Conservation (phyloP, 495 filamentous ascomycete species). For the Xylaria nigripes region DNA sequence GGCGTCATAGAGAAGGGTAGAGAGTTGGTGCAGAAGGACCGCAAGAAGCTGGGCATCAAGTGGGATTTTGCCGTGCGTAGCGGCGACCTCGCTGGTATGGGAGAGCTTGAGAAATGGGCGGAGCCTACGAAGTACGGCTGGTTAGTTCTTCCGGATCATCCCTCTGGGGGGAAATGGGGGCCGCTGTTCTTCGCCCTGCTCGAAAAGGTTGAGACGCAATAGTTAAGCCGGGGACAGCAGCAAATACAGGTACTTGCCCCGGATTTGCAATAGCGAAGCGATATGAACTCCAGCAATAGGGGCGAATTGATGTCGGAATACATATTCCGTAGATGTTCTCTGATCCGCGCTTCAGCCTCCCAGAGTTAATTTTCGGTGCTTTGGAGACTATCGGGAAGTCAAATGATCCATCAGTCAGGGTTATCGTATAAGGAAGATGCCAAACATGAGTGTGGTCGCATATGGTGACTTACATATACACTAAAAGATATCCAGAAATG, state of each 20-base stretch:
- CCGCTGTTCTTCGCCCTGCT: conserved; percentile 11
- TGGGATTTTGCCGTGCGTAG: conserved; percentile 9
- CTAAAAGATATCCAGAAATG: too few relatives aligned
- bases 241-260: background rate
- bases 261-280: too few relatives aligned
- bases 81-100: background rate
- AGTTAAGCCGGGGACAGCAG: background rate
- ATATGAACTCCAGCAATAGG: too few relatives aligned
- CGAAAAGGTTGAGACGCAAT: conserved; percentile 6
- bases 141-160: conserved; percentile 9
- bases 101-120: conserved; percentile 5
- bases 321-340: too few relatives aligned
- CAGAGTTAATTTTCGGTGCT: too few relatives aligned
- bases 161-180: conserved; percentile 7
- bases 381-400: too few relatives aligned
- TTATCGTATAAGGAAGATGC: too few relatives aligned
- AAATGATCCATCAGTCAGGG: too few relatives aligned
- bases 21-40: conserved; percentile 12
- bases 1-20: conserved; percentile 4
- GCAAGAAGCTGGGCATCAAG: conserved; percentile 1
- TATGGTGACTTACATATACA: too few relatives aligned
- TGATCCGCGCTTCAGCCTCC: too few relatives aligned
- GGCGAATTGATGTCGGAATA: too few relatives aligned
- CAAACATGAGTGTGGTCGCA: too few relatives aligned
- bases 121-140: conserved; percentile 9